Conservation (phyloP, 129 eudicot species). For the Arctium minus region DNA sequence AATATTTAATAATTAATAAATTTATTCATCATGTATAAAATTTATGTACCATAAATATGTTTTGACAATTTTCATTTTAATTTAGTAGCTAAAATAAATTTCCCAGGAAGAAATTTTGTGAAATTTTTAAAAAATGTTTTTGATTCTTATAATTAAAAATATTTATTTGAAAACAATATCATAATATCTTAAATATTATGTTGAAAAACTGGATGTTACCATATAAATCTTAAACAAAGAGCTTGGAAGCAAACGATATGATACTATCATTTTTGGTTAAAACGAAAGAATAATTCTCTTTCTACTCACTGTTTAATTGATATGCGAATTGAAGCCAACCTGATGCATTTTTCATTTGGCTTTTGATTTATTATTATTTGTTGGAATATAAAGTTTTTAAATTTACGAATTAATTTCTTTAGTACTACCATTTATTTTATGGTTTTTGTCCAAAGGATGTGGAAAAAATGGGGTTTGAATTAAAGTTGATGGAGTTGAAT, state of each 20-base stretch:
- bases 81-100: no score
- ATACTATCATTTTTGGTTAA: constrained; percentile 15
- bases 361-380: background rate
- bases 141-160: background rate
- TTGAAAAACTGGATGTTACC: background rate
- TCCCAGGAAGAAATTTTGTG: background rate
- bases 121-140: background rate
- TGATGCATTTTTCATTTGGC: background rate
- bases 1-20: no score
- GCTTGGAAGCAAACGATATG: constrained; percentile 26
- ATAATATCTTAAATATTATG: background rate
- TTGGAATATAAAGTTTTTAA: constrained; percentile 10
- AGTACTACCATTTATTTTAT: background rate
- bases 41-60: no score
- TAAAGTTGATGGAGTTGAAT: constrained; percentile 13
- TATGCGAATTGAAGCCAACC: background rate
- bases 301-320: constrained; percentile 7
- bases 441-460: constrained; percentile 27
- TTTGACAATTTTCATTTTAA: no score
- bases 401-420: background rate
- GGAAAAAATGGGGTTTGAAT: background rate
- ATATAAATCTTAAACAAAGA: constrained; percentile 9
- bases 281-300: constrained; percentile 19
- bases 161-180: background rate
- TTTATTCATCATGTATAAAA: no score